These are phyloP conservation scores for Diaporthe sp. DNA, from an alignment of 2,329 filamentous ascomycete genomes.

Conservation along the genomic window DNA sequence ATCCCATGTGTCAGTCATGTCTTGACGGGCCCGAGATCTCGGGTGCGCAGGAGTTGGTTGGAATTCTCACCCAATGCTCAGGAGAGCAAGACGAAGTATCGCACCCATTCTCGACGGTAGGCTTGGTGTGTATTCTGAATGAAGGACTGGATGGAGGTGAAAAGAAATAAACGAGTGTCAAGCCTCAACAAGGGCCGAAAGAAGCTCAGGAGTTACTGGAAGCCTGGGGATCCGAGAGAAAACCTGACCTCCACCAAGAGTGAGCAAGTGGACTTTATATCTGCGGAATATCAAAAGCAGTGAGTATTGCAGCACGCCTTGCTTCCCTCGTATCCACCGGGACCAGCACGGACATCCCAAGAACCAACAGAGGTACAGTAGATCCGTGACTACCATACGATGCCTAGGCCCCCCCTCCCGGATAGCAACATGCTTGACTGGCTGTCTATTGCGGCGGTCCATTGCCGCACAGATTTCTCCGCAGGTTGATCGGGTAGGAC, in stretches of 20 bases:
- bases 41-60: background rate
- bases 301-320: background rate
- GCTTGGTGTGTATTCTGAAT: background rate
- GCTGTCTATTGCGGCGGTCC: conserved; percentile 20
- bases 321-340: conserved; percentile 32
- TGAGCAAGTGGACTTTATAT: conserved; percentile 34
- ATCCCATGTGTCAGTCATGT: conserved; percentile 39
- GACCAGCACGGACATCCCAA: conserved; percentile 12
- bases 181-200: conserved; percentile 30
- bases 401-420: background rate
- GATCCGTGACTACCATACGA: conserved; percentile 1
- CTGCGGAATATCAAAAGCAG: background rate
- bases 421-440: conserved; percentile 25
- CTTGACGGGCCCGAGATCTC: conserved; percentile 1
- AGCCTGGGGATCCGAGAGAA: conserved; percentile 19
- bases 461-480: conserved; percentile 32
- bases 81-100: conserved; percentile 31
- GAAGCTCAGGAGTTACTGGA: conserved; percentile 33
- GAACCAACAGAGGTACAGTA: background rate
- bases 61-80: conserved; percentile 34
- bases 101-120: conserved; percentile 23
- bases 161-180: conserved; percentile 34
- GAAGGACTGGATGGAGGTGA: conserved; percentile 11
- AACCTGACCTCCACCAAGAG: background rate
- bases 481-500: conserved; percentile 23